These are phyloP conservation scores for Ambrosiella beaveri DNA, from an alignment of 2,329 filamentous ascomycete species.

Conservation along the genomic window DNA sequence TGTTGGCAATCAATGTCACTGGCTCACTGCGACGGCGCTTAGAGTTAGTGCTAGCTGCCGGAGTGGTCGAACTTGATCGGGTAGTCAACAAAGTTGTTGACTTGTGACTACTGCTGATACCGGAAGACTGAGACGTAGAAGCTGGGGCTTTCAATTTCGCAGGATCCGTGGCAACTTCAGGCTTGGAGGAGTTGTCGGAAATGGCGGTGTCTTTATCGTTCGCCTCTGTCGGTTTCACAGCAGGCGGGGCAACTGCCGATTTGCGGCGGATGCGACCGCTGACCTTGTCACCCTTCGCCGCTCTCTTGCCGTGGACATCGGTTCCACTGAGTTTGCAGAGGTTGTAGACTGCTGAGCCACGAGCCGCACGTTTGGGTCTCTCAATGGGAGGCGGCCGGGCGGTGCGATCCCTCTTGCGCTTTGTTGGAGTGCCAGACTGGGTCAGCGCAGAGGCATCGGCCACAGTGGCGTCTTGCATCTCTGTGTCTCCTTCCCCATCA, in stretches of 20 bases:
- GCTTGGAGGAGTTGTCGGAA: constrained; percentile 13
- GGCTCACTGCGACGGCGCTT: constrained; percentile 7
- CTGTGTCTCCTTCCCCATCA: constrained; percentile 39
- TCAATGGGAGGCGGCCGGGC: background rate
- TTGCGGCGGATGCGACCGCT: constrained; percentile 26
- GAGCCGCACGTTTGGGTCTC: constrained; percentile 15
- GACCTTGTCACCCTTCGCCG: constrained; percentile 32
- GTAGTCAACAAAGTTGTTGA: background rate
- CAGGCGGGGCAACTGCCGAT: background rate
- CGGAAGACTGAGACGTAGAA: background rate
- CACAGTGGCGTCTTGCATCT: constrained; percentile 28
- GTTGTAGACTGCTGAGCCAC: constrained; percentile 35
- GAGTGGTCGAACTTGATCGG: constrained; percentile 23
- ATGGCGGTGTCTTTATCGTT: constrained; percentile 20
- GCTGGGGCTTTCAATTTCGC: background rate
- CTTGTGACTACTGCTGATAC: background rate
- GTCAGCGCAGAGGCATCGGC: constrained; percentile 27
- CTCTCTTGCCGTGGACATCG: constrained; percentile 39
- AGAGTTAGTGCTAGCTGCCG: background rate
- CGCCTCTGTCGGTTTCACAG: background rate
- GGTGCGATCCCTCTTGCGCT: constrained; percentile 2
- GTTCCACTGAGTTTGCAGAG: constrained; percentile 45
- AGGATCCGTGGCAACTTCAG: background rate
- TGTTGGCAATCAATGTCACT: background rate
- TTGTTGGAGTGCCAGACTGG: constrained; percentile 13